These are phyloP conservation scores for Alternaria atra DNA, from an alignment of 2,329 filamentous ascomycete species.

Conservation along the genomic window DNA sequence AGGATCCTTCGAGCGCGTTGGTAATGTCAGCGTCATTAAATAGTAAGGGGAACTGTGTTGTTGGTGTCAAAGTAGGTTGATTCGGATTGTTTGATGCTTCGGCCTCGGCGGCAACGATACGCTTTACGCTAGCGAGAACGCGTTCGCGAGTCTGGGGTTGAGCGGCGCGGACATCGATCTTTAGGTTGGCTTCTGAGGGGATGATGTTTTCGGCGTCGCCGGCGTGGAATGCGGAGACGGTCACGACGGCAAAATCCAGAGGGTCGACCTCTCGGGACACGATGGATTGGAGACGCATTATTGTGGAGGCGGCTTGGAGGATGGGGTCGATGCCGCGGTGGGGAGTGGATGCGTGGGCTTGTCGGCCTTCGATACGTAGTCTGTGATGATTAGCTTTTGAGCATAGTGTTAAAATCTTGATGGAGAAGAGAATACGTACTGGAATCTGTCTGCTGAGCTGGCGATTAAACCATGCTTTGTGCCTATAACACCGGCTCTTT, in stretches of 20 bases:
- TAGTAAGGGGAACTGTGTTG: conserved; percentile 57
- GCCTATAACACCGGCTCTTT: conserved; percentile 52
- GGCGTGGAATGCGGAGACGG: conserved; percentile 66
- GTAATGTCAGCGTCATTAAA: conserved; percentile 62
- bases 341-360: conserved; percentile 67
- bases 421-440: conserved; percentile 21
- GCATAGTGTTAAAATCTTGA: neutral
- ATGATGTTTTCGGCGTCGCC: conserved; percentile 70
- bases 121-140: conserved; percentile 58
- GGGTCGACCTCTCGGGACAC: conserved; percentile 65
- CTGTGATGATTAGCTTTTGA: conserved; percentile 41
- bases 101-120: conserved; percentile 66
- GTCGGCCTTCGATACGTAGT: conserved; percentile 66
- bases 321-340: conserved; percentile 67
- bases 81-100: conserved; percentile 57
- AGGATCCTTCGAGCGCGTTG: conserved; percentile 54
- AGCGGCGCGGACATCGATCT: conserved; percentile 64
- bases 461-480: conserved; percentile 55
- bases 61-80: conserved; percentile 55
- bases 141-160: conserved; percentile 57
- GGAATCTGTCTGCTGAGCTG: conserved; percentile 52
- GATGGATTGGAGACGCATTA: conserved; percentile 68
- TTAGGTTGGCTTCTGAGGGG: conserved; percentile 62
- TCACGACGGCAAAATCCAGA: conserved; percentile 65
- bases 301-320: conserved; percentile 64